Evolutionary conservation across 768 basidiomycete species (phyloP).

Genomic region (Suillus ampliporus): DNA sequence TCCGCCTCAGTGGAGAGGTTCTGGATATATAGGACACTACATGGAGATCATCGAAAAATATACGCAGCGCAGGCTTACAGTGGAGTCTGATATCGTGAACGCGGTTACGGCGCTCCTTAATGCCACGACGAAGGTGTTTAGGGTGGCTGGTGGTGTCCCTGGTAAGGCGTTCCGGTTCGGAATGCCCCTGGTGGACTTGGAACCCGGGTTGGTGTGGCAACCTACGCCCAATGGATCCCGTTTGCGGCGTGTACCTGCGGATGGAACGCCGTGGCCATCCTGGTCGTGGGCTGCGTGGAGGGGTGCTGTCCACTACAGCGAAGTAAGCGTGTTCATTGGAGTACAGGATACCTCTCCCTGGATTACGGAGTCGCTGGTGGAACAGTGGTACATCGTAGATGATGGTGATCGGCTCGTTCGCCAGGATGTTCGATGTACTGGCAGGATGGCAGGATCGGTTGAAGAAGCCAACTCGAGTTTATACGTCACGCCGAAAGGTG

Average conservation of each 20-base stretch:
- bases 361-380: slow-evolving; percentile 23
- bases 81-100: background rate
- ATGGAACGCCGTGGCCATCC: slow-evolving; percentile 21
- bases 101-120: background rate
- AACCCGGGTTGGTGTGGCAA: slow-evolving; percentile 28
- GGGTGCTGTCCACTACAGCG: slow-evolving; percentile 21
- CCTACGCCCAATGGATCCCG: slow-evolving; percentile 19
- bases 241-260: slow-evolving; percentile 13
- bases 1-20: background rate
- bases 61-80: background rate
- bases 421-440: slow-evolving; percentile 15
- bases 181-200: slow-evolving; percentile 12
- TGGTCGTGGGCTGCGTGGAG: slow-evolving; percentile 35
- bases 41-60: background rate
- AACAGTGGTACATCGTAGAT: slow-evolving; percentile 23
- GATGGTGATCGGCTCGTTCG: slow-evolving; percentile 15
- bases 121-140: background rate
- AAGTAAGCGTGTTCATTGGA: background rate
- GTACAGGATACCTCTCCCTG: background rate
- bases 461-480: background rate
- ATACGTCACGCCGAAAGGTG: slow-evolving; percentile 13
- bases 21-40: background rate
- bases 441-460: background rate
- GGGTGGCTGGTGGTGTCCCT: background rate
- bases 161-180: background rate